Evolutionary conservation across 2,329 filamentous ascomycete species (phyloP).

Genomic region (Alternaria infectoria): DNA sequence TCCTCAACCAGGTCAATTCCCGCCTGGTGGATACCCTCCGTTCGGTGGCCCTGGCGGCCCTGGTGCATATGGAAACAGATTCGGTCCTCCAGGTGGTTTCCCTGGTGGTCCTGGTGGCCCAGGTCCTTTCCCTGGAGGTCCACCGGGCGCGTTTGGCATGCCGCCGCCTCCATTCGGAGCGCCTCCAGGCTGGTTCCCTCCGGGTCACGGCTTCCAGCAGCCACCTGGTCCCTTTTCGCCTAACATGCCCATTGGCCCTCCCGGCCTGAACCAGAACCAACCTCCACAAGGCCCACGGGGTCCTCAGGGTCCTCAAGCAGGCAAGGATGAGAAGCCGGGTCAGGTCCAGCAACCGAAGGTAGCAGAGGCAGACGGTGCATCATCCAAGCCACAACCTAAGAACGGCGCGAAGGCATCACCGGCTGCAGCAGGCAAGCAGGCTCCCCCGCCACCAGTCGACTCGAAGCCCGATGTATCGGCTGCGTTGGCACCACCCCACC

Average conservation of each 20-base stretch:
- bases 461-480: constrained; percentile 70
- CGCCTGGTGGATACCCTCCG: constrained; percentile 50
- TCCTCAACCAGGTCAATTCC: constrained; percentile 51
- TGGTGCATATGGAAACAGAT: constrained; percentile 50
- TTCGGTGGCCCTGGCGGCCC: constrained; percentile 50
- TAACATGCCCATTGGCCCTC: constrained; percentile 64
- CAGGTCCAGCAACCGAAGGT: constrained; percentile 39
- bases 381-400: constrained; percentile 62
- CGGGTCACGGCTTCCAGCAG: constrained; percentile 75
- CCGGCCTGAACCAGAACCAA: constrained; percentile 54
- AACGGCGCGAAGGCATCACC: constrained; percentile 52
- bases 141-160: constrained; percentile 68
- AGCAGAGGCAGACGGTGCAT: constrained; percentile 53
- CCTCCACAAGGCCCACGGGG: constrained; percentile 49
- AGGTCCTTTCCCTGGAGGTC: constrained; percentile 56
- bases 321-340: constrained; percentile 37
- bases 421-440: constrained; percentile 54
- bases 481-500: constrained; percentile 60
- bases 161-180: constrained; percentile 73
- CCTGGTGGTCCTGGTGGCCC: constrained; percentile 48
- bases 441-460: constrained; percentile 69
- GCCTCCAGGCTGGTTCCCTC: constrained; percentile 75
- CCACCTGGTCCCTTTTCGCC: constrained; percentile 70
- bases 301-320: constrained; percentile 34
- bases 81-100: constrained; percentile 56